Evolutionary conservation across 2,329 filamentous ascomycete genomes (phyloP), one percentile per base, ranked within the genome.

Genomic region (Drechslerella dactyloides): DNA sequence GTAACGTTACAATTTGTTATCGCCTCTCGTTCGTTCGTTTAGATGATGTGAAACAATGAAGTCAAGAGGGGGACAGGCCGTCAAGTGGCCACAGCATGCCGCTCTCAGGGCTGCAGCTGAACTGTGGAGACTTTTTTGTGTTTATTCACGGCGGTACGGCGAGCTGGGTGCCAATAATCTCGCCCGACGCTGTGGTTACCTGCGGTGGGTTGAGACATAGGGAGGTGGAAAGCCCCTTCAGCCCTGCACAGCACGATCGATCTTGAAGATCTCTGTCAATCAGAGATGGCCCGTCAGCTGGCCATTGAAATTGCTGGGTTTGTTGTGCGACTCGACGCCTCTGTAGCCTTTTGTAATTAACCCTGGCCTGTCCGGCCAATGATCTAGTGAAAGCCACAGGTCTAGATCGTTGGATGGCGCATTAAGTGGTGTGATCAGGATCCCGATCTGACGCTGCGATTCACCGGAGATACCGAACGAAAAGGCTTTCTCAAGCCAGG

Each of bases 41-140:
- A 10, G 8, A 21, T 48, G 8, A 8, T 19, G 44, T 48, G 44
- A 48, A 23, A 48, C 44, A 48, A 6, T 11, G n/a, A 19, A 44
- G 40, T n/a, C n/a, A 37, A 10, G 40, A 44, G 40, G 44, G 3
- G n/a, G 17, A 23, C 44, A 23, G 44, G 44, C 15, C 44, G n/a
- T 48, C n/a, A 27, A 35, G 52, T 19, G 54, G 58, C 30, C 51
- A 27, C n/a, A n/a, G 48, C 37, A 50, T 59, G 66, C 40, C 54
- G 37, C 27, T 63, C 51, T 52, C 65, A 57, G 58, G 65, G 65
- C 46, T 58, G 52, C 65, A 63, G 65, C 58, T 69, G 65, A 69
- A 19, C 40, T 37, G 57, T 53, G 42, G 19, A 57, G 51, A 40
- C 57, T 24, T 27, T 40, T 44, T 40, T 42, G 6, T n/a, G 46